Evolutionary conservation across 305 asterid species (phyloP).

Genomic region (Salvia sclarea): DNA sequence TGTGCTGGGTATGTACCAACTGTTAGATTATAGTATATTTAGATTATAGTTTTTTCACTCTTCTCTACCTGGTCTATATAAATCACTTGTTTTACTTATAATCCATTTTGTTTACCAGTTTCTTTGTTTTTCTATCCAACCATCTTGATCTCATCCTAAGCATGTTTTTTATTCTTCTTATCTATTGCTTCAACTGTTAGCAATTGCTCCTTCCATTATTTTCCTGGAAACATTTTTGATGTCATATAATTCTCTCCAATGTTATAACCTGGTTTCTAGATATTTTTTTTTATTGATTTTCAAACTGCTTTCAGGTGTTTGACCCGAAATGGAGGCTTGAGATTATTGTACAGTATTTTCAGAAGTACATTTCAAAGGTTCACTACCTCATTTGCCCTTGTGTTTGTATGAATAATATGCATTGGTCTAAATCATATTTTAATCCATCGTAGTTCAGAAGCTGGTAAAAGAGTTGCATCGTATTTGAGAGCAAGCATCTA

Average conservation of each 20-base stretch:
- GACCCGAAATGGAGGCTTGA: constrained; percentile 73
- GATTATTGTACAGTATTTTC: constrained; percentile 67
- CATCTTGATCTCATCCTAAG: constrained; percentile 9
- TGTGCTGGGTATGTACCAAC: background rate
- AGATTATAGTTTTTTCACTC: background rate
- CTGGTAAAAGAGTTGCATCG: background rate
- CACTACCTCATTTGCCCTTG: constrained; percentile 26
- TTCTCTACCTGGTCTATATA: background rate
- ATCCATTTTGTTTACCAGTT: background rate
- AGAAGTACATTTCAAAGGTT: constrained; percentile 80
- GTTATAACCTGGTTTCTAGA: constrained; percentile 8
- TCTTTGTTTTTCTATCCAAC: background rate
- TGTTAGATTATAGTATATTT: background rate
- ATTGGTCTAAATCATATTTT: background rate
- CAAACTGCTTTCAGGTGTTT: constrained; percentile 52
- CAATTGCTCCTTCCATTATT: background rate
- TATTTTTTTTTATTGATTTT: constrained; percentile 20
- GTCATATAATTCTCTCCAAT: background rate
- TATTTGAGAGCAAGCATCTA: constrained; percentile 6
- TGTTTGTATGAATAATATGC: background rate
- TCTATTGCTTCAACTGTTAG: background rate
- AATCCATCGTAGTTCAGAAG: background rate
- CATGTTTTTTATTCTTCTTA: constrained; percentile 2
- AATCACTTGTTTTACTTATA: background rate
- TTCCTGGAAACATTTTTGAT: background rate